Conservation (phyloP, 108 stramenopile genomes). For the Parietichytrium sp. region DNA sequence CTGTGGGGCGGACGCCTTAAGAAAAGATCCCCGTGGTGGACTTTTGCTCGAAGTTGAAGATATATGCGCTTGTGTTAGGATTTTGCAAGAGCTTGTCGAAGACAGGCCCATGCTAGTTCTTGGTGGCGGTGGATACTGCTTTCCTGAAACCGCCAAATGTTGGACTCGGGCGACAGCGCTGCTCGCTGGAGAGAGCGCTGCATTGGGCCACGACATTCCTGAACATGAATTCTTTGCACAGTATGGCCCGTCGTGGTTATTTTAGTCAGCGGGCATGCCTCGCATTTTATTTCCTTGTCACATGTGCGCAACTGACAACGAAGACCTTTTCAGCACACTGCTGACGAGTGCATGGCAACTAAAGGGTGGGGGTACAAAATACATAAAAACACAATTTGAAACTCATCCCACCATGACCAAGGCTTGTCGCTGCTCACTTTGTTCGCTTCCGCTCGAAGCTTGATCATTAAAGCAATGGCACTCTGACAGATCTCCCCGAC, state of each 20-base stretch:
- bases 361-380: too few relatives aligned
- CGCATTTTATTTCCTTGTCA: too few relatives aligned
- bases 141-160: neutral
- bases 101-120: neutral
- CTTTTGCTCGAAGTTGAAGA: neutral
- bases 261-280: too few relatives aligned
- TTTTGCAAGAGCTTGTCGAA: neutral
- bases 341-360: too few relatives aligned
- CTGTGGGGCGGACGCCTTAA: slow-evolving; percentile 2
- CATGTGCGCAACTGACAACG: too few relatives aligned
- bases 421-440: too few relatives aligned
- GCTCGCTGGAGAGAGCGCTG: neutral
- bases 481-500: too few relatives aligned
- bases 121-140: neutral
- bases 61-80: neutral
- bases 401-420: too few relatives aligned
- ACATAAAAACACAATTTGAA: too few relatives aligned
- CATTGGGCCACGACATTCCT: neutral
- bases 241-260: slow-evolving; percentile 12
- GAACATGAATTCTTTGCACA: neutral
- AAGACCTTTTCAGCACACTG: too few relatives aligned
- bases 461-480: too few relatives aligned
- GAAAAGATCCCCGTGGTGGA: neutral
- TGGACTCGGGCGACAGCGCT: slow-evolving; percentile 4
- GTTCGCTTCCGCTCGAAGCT: too few relatives aligned